phyloP scores from a whole-genome alignment of 805 yeast genomes.

The Komagataella kurtzmanii region DNA sequence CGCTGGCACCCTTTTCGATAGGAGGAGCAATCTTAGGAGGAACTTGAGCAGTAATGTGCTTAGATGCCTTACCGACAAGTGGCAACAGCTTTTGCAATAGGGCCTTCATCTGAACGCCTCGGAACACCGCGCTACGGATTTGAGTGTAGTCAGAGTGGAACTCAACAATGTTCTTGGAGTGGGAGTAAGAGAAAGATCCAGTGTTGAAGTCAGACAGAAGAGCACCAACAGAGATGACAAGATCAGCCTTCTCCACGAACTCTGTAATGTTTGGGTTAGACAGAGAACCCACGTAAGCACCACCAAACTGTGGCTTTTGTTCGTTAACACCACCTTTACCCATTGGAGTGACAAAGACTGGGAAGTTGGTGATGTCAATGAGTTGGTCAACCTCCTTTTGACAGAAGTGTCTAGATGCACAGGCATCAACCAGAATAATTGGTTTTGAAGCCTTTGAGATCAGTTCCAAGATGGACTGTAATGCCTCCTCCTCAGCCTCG shows the following conservation, averaged over 20 bases:
- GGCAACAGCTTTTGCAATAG: conserved; percentile 29
- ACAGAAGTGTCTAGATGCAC: conserved; percentile 69
- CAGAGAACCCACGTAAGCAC: conserved; percentile 77
- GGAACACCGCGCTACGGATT: conserved; percentile 56
- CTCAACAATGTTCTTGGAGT: conserved; percentile 65
- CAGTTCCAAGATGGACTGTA: conserved; percentile 35
- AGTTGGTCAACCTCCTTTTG: conserved; percentile 48
- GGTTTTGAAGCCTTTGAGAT: conserved; percentile 54
- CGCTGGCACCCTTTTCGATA: conserved; percentile 12
- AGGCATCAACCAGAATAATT: conserved; percentile 71
- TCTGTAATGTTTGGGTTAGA: conserved; percentile 61
- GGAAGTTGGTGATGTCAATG: conserved; percentile 60
- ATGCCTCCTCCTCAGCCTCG: conserved; percentile 51
- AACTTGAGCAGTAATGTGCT: conserved; percentile 33
- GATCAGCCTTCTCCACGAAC: conserved; percentile 62
- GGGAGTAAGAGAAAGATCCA: conserved; percentile 71
- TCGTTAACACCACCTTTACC: conserved; percentile 77
- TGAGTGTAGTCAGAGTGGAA: conserved; percentile 69
- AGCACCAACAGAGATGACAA: conserved; percentile 71
- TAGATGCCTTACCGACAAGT: conserved; percentile 15
- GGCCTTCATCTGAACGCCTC: conserved; percentile 59
- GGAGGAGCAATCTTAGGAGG: conserved; percentile 26
- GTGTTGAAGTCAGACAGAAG: conserved; percentile 82
- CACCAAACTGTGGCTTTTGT: conserved; percentile 60
- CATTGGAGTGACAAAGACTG: conserved; percentile 81